Base-by-base conservation (phyloP, 306 rosid species). In the Glycine tomentella region DNA sequence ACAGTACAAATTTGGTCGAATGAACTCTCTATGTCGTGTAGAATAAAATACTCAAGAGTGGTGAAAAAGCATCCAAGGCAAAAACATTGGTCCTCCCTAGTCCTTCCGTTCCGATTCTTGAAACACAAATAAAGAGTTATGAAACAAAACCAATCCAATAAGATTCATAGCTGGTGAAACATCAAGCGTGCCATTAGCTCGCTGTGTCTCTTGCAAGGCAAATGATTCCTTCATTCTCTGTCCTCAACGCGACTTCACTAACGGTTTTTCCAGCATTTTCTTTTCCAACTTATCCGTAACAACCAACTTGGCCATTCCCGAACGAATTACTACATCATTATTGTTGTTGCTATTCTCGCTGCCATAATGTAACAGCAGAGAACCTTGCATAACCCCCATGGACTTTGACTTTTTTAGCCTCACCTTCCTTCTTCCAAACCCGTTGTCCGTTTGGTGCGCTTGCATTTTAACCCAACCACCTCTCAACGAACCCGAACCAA, bases 381-480 rank as follows among this genome's bases (percentile, higher is more conserved):
- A 75, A 57, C 86, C 81, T 2, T 63, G 86, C 81, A 84, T 34
- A 4, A 83, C 80, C 15, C 95, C 93, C 86, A 84, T 82, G 2
- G 97, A 92, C 80, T 91, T 90, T n/a, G 98, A 94, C 82, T 90
- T 91, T 42, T 72, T 86, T 12, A 90, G 68, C 82, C 72, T 85
- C 81, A 53, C 52, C 50, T 80, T 87, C 67, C 79, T 87, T 58
- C 87, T 71, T 20, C 9, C 68, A 45, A 55, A 38, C 45, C 72
- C 76, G 0, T 6, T 11, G 38, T 69, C 36, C 7, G 0, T 33
- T 38, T 34, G 73, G 3, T 78, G 16, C 34, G 11, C 10, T 8
- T 34, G 34, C 48, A 56, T 78, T 82, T 12, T 55, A 56, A 50
- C 51, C 85, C 3, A 45, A 48, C 8, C 33, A 69, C 73, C 42